phyloP scores from a whole-genome alignment of 371 early-diverging fungal genomes.

The Saksenaea oblongispora region DNA sequence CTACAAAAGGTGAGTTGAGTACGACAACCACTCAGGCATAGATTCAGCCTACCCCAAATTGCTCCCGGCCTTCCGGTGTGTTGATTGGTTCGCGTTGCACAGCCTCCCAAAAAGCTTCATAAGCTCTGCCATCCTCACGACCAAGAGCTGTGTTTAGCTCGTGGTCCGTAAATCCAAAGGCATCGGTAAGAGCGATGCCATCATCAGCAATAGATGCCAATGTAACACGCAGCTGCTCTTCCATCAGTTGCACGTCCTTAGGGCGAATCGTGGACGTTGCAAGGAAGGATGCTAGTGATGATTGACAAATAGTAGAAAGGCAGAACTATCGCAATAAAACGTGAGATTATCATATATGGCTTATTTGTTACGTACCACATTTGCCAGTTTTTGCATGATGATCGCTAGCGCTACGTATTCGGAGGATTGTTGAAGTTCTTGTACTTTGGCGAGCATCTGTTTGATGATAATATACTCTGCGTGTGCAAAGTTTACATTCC shows the following conservation, averaged over 20 bases:
- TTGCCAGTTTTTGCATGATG: conserved; percentile 22
- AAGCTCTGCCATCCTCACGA: conserved; percentile 65
- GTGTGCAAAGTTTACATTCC: conserved; percentile 49
- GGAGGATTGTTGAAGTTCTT: conserved; percentile 7
- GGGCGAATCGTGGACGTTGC: conserved; percentile 37
- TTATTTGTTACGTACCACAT: conserved; percentile 31
- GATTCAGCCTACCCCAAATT: conserved; percentile 21
- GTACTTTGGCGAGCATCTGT: conserved; percentile 12
- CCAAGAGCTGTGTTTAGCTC: conserved; percentile 69
- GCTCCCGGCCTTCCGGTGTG: conserved; percentile 18
- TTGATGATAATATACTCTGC: conserved; percentile 40
- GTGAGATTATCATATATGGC: neutral
- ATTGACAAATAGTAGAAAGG: conserved; percentile 27
- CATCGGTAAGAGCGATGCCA: conserved; percentile 67
- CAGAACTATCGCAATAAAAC: conserved; percentile 28
- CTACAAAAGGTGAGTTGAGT: conserved; percentile 11
- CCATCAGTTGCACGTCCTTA: conserved; percentile 23
- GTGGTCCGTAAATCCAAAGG: conserved; percentile 68
- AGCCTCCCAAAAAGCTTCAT: conserved; percentile 65
- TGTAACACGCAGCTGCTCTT: conserved; percentile 22
- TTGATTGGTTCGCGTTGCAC: conserved; percentile 71
- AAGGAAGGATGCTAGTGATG: conserved; percentile 36
- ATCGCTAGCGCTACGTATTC: conserved; percentile 21
- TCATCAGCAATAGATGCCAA: conserved; percentile 50
- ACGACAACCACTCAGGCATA: neutral